Evolutionary conservation across 2,329 filamentous ascomycete species (phyloP), one percentile per base, ranked within the genome.

Genomic region (Ophiosphaerella narmari): DNA sequence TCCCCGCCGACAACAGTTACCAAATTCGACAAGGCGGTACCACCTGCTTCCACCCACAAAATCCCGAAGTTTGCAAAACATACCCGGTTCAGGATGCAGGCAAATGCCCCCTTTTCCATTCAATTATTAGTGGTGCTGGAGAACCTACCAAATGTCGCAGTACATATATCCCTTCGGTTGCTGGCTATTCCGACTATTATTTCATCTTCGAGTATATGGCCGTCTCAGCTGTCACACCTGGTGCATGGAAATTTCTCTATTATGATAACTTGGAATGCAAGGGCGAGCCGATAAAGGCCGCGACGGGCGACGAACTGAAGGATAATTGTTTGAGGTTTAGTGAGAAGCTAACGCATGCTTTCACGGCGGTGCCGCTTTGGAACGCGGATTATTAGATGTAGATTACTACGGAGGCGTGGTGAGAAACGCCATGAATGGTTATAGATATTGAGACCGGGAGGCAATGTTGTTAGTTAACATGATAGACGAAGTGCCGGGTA

Each of bases 241-340:
- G 43, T 24, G 39, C 39, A 24, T 41, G 39, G 39, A 21, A 41
- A 14, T 26, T 41, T 41, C n/a, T 29, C 3, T 41, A 41, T 11
- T 41, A 24, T 41, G 39, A 41, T 41, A 32, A 41, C 24, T 32
- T 41, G 39, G 18, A 41, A 26, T 41, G 39, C 24, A 24, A 41
- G 14, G 39, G 39, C 5, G 26, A 41, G 39, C 21, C 39, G 26
- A 41, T 41, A 13, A 24, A 14, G 18, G 24, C 7, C 2, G 39
- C 26, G 16, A 41, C 8, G 5, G 39, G 18, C 14, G 38, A 39
- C 21, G 38, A 39, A 8, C 21, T 39, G 12, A 29, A 29, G 26
- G 38, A 21, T n/a, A 39, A 39, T n/a, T 39, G 38, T 24, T 39
- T 39, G 38, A 39, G 23, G 7, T 39, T 39, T 39, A 21, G 14